These are phyloP conservation scores for Saksenaea oblongispora DNA, from an alignment of 371 early-diverging fungal species.

Conservation along the genomic window DNA sequence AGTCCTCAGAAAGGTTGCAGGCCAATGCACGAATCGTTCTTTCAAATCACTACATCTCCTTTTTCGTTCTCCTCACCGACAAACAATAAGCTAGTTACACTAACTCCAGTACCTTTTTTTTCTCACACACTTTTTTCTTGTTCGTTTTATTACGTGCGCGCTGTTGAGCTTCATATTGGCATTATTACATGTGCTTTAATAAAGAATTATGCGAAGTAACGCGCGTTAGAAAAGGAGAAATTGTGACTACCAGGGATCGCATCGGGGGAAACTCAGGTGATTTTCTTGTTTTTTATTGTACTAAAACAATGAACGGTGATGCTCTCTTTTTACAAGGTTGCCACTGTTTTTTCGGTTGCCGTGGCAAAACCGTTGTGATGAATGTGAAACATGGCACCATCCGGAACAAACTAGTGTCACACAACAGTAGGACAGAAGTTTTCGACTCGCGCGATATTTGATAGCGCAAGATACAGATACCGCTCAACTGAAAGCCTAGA, in stretches of 20 bases:
- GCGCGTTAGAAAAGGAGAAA: not conserved
- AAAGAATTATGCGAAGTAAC: not conserved
- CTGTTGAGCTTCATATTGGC: too few species aligned
- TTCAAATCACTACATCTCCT: conserved; percentile 2
- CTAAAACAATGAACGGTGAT: not conserved
- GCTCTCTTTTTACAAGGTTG: not conserved
- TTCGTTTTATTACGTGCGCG: not conserved
- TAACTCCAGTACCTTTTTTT: not conserved
- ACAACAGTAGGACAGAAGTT: conserved; percentile 1
- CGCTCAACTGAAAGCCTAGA: not conserved
- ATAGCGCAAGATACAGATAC: not conserved
- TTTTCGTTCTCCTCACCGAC: conserved; percentile 6
- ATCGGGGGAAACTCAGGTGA: not conserved
- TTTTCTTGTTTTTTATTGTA: not conserved
- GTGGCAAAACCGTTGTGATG: not conserved
- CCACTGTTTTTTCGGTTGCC: not conserved
- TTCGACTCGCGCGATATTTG: not conserved
- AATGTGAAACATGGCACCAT: not conserved
- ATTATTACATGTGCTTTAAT: not conserved
- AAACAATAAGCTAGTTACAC: conserved; percentile 4
- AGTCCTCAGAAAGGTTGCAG: not conserved
- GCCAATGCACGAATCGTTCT: conserved; percentile 5
- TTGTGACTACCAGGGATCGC: not conserved
- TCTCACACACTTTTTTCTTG: not conserved
- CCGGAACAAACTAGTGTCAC: not conserved